Conservation (phyloP, 2,329 filamentous ascomycete genomes). For the Diaporthe citri region DNA sequence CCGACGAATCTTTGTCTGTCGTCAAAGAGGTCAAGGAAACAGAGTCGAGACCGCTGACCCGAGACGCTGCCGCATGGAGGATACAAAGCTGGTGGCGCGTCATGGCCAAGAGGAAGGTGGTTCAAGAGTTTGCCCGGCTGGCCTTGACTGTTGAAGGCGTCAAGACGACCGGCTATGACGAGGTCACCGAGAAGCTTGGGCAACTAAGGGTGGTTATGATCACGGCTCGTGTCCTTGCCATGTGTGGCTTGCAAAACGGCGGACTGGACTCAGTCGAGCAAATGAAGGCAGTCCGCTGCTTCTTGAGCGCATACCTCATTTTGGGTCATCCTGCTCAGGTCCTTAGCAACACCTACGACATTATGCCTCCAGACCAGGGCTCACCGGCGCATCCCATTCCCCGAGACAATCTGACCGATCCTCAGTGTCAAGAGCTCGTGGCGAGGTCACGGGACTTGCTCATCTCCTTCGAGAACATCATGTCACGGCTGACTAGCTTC, state of each 20-base stretch:
- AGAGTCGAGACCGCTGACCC: constrained; percentile 60
- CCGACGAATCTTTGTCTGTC: constrained; percentile 61
- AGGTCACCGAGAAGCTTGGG: constrained; percentile 76
- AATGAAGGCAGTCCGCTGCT: constrained; percentile 79
- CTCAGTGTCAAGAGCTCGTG: constrained; percentile 78
- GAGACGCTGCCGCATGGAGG: constrained; percentile 72
- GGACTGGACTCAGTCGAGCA: constrained; percentile 73
- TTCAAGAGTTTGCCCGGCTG: constrained; percentile 75
- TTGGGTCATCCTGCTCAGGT: constrained; percentile 84
- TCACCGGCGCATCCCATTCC: constrained; percentile 58
- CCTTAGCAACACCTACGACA: constrained; percentile 77
- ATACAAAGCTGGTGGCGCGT: constrained; percentile 81
- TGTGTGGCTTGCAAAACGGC: constrained; percentile 78
- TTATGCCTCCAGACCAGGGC: constrained; percentile 68
- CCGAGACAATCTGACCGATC: constrained; percentile 69
- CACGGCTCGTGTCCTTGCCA: constrained; percentile 75
- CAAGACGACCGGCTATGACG: constrained; percentile 78
- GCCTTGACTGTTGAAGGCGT: constrained; percentile 79
- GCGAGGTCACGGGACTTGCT: constrained; percentile 82
- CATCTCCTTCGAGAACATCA: constrained; percentile 80
- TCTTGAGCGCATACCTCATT: constrained; percentile 84
- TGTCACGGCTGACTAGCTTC: constrained; percentile 73
- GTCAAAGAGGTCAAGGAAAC: constrained; percentile 64
- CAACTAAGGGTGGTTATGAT: constrained; percentile 74
- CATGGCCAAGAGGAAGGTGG: constrained; percentile 66